Conservation (phyloP, 352 stramenopile species). For the Globisporangium barbulae region DNA sequence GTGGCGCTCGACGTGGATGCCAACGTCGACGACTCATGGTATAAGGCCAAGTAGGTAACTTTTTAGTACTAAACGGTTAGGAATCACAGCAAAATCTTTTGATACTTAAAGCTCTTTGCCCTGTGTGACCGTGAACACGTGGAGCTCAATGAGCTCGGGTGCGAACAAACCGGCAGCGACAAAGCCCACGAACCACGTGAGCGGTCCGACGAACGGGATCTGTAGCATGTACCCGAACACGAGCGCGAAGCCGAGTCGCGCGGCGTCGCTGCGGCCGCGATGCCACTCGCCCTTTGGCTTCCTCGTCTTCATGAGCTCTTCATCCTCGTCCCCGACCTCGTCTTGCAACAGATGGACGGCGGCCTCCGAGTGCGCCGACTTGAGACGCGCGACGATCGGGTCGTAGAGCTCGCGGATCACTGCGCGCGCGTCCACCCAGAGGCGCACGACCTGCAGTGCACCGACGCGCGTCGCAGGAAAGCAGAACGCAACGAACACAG, state of each 20-base stretch:
- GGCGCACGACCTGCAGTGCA: constrained; percentile 45
- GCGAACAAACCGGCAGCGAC: constrained; percentile 55
- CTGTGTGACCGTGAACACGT: constrained; percentile 73
- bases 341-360: constrained; percentile 28
- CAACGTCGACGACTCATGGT: constrained; percentile 97
- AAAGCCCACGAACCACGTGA: constrained; percentile 71
- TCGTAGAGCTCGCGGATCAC: constrained; percentile 73
- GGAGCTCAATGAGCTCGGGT: constrained; percentile 61
- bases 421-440: constrained; percentile 62
- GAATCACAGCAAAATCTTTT: too few relatives aligned
- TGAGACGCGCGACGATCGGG: constrained; percentile 61
- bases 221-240: constrained; percentile 60
- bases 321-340: constrained; percentile 21
- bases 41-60: constrained; percentile 95
- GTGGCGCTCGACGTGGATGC: constrained; percentile 92
- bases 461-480: constrained; percentile 34
- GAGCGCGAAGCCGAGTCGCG: constrained; percentile 62
- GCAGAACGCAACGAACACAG: constrained; percentile 55
- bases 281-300: constrained; percentile 40
- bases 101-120: constrained; percentile 6
- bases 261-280: constrained; percentile 56
- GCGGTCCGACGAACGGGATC: constrained; percentile 56
- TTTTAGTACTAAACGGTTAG: too few relatives aligned
- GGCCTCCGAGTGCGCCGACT: constrained; percentile 26
- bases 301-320: constrained; percentile 24